Conservation (phyloP, 2,329 filamentous ascomycete species). For the Cercospora sp. region DNA sequence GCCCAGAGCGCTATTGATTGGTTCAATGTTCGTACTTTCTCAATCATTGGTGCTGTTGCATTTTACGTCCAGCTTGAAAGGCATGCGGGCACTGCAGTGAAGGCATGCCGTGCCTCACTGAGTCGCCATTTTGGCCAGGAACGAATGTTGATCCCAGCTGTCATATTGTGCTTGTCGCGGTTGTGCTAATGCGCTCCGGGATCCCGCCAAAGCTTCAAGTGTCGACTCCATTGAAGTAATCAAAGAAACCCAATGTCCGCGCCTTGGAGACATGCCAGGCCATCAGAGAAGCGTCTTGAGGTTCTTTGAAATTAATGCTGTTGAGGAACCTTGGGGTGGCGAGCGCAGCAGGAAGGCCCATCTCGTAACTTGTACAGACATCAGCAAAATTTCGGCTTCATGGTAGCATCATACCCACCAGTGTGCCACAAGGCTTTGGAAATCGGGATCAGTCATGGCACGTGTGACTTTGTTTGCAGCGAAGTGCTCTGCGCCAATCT, state of each 20-base stretch:
- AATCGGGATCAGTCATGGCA: conserved; percentile 11
- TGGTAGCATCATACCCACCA: no score
- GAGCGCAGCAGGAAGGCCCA: conserved; percentile 1
- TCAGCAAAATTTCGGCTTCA: no score
- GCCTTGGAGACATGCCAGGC: conserved; percentile 8
- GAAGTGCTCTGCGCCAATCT: not conserved
- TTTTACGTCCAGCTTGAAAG: no score
- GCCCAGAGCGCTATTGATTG: no score
- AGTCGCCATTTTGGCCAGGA: not conserved
- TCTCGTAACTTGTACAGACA: not conserved
- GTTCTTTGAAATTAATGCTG: conserved; percentile 8
- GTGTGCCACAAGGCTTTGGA: conserved; percentile 5
- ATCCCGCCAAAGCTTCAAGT: not conserved
- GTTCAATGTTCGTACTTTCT: no score
- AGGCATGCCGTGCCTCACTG: no score
- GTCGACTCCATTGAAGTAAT: conserved; percentile 1
- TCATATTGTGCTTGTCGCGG: not conserved
- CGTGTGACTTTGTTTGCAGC: conserved; percentile 9
- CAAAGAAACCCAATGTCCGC: not conserved
- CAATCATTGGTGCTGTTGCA: no score
- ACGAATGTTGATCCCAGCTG: not conserved
- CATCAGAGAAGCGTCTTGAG: not conserved
- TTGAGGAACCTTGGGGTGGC: conserved; percentile 8
- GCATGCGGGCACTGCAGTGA: no score
- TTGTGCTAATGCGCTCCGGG: not conserved